phyloP scores from a whole-genome alignment of 306 rosid genomes.

The Sicyos baderoa region DNA sequence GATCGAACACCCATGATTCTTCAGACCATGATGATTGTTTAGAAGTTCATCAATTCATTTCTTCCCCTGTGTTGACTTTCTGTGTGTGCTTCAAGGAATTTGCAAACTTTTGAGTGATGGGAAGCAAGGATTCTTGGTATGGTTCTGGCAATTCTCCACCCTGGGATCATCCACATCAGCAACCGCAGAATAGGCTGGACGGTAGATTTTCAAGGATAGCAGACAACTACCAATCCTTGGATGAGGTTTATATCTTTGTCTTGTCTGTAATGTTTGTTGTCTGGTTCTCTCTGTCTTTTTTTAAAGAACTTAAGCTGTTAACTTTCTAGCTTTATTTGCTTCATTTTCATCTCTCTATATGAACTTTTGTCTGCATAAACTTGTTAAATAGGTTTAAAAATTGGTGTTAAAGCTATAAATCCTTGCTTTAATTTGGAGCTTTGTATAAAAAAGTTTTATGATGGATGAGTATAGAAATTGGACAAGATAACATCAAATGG shows the following conservation, averaged over 20 bases:
- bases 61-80: too few relatives aligned
- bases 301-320: too few relatives aligned
- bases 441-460: background rate
- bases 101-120: too few relatives aligned
- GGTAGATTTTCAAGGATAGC: constrained; percentile 63
- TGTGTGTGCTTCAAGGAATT: too few relatives aligned
- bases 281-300: background rate
- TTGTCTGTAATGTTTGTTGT: constrained; percentile 14
- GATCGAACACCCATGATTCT: too few relatives aligned
- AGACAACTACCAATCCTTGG: constrained; percentile 64
- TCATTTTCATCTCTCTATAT: background rate
- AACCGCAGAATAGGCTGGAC: background rate
- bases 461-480: background rate
- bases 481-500: too few relatives aligned
- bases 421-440: background rate
- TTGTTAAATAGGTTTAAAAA: background rate
- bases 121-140: too few relatives aligned
- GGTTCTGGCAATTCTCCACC: too few relatives aligned
- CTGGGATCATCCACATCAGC: too few relatives aligned
- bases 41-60: too few relatives aligned
- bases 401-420: background rate
- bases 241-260: constrained; percentile 48
- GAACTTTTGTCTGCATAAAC: background rate
- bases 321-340: background rate
- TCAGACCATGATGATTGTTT: too few relatives aligned